Conservation (phyloP, 345 rosid species). For the Camelina hispida region DNA sequence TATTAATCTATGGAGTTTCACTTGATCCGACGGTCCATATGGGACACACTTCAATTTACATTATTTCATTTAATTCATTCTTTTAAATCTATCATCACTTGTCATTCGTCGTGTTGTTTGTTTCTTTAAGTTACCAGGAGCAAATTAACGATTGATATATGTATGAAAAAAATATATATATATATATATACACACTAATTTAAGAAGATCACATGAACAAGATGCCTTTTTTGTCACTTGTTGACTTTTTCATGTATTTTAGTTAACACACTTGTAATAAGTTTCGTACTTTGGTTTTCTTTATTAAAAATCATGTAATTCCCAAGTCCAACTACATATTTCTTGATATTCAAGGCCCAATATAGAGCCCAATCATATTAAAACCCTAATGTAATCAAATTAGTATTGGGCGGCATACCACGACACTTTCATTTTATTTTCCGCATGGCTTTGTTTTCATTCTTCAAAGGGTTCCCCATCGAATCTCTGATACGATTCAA, state of each 20-base stretch:
- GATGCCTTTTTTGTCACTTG: constrained; percentile 22
- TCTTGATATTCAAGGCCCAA: not conserved
- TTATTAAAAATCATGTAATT: not conserved
- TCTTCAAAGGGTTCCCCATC: not conserved
- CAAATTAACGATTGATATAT: constrained; percentile 5
- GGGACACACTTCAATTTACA: constrained; percentile 8
- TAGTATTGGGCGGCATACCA: too few species aligned
- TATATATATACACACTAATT: constrained; percentile 18
- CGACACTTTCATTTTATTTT: too few species aligned
- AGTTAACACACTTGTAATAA: not conserved
- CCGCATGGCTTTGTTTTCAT: too few species aligned
- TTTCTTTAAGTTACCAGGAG: constrained; percentile 10
- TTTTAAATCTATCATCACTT: constrained; percentile 9
- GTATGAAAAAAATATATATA: constrained; percentile 1
- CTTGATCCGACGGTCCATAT: constrained; percentile 33
- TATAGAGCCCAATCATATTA: too few species aligned
- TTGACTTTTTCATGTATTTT: constrained; percentile 33
- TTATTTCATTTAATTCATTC: constrained; percentile 41
- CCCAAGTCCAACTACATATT: not conserved
- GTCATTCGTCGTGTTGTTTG: constrained; percentile 18
- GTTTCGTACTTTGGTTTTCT: not conserved
- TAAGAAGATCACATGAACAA: constrained; percentile 28
- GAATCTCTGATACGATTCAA: not conserved
- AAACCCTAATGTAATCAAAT: not conserved
- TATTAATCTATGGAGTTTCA: constrained; percentile 44